A percentile compares a stretch with the other conserved stretches of the same genome.
Evolutionary conservation across 2,329 filamentous ascomycete genomes (phyloP).

Genomic region (Thielaviopsis musarum): DNA sequence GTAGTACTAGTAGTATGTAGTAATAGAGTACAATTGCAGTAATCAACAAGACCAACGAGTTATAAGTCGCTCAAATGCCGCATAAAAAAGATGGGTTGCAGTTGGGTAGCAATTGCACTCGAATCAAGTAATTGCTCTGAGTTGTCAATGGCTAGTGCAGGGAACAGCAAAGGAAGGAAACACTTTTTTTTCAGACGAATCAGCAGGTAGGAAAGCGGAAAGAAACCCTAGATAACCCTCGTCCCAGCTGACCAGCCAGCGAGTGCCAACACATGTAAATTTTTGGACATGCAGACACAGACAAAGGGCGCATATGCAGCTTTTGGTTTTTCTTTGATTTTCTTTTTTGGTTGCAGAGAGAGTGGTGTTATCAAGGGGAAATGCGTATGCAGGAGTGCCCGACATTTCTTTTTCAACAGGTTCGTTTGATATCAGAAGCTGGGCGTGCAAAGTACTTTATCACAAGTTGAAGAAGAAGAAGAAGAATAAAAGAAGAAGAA

Average conservation of each 20-base stretch:
- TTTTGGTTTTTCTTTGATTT: background rate
- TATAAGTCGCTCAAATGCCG: background rate
- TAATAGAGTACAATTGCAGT: no score
- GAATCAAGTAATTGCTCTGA: conserved; percentile 1
- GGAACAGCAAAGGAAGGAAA: background rate
- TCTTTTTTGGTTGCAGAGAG: no score
- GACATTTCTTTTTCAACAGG: no score
- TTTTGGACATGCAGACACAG: background rate
- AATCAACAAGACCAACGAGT: no score
- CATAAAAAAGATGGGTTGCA: background rate
- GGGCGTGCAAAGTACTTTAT: no score
- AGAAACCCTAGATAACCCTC: background rate
- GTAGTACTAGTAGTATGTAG: background rate
- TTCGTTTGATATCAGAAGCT: no score
- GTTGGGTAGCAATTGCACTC: background rate
- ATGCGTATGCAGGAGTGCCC: no score
- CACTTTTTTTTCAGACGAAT: background rate
- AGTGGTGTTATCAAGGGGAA: no score
- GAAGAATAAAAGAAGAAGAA: no score
- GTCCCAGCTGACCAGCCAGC: background rate
- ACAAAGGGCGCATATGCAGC: background rate
- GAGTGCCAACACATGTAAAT: background rate
- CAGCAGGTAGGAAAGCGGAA: background rate
- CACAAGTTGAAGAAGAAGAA: no score
- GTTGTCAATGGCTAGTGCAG: background rate